Percentiles rank a stretch among this genome's conserved stretches.
Conservation (phyloP, 225 moss, liverwort and hornwort genomes). For the Polytrichum commune region DNA sequence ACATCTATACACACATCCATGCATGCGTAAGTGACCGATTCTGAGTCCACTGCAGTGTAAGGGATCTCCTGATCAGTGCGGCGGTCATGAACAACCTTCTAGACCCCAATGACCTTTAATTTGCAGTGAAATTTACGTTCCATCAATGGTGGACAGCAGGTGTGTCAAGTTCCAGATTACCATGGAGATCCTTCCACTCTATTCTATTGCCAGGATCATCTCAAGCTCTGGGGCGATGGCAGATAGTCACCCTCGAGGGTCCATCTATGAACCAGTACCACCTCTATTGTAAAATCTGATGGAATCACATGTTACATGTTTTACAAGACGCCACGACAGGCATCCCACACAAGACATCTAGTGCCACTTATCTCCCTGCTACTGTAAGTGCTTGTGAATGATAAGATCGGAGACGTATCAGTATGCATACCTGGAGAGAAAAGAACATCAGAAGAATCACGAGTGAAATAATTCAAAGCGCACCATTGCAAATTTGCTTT, state of each 20-base stretch:
- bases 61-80: neutral
- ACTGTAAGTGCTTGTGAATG: too few species aligned
- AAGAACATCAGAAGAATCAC: too few species aligned
- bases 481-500: too few species aligned
- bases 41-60: constrained; percentile 52
- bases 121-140: constrained; percentile 14
- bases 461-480: too few species aligned
- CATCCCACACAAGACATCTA: too few species aligned
- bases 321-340: too few species aligned
- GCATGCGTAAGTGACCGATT: constrained; percentile 61
- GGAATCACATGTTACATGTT: neutral
- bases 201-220: too few species aligned
- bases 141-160: neutral
- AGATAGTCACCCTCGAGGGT: neutral
- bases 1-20: constrained; percentile 66
- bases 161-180: neutral
- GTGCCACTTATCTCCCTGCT: too few species aligned
- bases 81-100: neutral
- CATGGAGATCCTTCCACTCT: neutral
- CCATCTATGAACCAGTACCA: neutral
- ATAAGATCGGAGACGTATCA: too few species aligned
- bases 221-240: neutral
- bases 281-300: neutral
- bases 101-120: neutral
- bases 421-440: too few species aligned